Percentiles rank a stretch among this genome's conserved stretches.
Conservation (phyloP, 2,329 filamentous ascomycete genomes). For the Aspergillus sp. region DNA sequence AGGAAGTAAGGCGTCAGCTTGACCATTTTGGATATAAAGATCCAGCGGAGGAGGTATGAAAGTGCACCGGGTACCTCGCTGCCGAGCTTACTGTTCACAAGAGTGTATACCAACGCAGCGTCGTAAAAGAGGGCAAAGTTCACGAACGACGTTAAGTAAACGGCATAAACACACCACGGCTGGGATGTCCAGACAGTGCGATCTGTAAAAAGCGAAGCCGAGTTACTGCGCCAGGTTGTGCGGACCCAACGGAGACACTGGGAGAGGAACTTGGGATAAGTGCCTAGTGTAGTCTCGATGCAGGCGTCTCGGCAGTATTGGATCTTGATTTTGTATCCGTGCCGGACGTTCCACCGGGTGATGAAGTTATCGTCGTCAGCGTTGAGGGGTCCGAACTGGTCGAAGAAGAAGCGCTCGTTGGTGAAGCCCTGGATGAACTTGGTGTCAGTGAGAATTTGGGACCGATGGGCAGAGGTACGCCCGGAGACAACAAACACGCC, state of each 20-base stretch:
- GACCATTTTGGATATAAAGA: slow-evolving; percentile 56
- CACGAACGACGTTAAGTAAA: slow-evolving; percentile 54
- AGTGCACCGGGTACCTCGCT: slow-evolving; percentile 2
- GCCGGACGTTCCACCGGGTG: slow-evolving; percentile 53
- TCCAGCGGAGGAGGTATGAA: slow-evolving; percentile 42
- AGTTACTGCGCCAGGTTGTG: slow-evolving; percentile 60
- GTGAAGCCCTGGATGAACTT: slow-evolving; percentile 48
- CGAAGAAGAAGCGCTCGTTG: slow-evolving; percentile 54
- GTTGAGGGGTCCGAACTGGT: slow-evolving; percentile 47
- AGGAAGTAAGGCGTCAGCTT: slow-evolving; percentile 57
- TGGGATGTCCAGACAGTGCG: slow-evolving; percentile 43
- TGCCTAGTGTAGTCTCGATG: slow-evolving; percentile 56
- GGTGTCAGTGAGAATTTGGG: slow-evolving; percentile 48
- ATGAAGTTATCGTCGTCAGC: slow-evolving; percentile 64
- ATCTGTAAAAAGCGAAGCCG: slow-evolving; percentile 46
- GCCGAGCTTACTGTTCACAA: slow-evolving; percentile 24
- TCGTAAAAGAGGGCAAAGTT: slow-evolving; percentile 61
- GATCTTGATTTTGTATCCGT: slow-evolving; percentile 56
- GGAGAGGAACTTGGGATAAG: slow-evolving; percentile 49
- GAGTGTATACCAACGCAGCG: slow-evolving; percentile 37
- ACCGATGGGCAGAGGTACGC: slow-evolving; percentile 54
- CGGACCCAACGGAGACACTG: slow-evolving; percentile 60
- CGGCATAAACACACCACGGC: slow-evolving; percentile 57
- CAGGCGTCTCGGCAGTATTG: slow-evolving; percentile 52
- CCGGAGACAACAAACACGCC: slow-evolving; percentile 61